These are phyloP conservation scores for Penicillium frequentans DNA, from an alignment of 2,329 filamentous ascomycete species.

Conservation along the genomic window DNA sequence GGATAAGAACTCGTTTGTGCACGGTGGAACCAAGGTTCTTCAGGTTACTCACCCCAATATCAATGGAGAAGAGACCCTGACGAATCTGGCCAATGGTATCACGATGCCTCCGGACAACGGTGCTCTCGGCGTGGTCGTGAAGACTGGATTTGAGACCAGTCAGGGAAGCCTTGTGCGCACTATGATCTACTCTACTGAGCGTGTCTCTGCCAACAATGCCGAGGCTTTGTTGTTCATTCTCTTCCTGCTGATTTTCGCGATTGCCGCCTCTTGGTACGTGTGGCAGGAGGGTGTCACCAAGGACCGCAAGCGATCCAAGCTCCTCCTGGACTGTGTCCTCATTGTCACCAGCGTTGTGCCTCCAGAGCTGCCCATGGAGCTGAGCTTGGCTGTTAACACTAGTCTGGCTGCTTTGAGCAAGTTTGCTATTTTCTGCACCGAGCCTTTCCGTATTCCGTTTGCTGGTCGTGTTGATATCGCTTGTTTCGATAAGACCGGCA, in stretches of 20 bases:
- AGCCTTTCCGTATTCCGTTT: constrained; percentile 96
- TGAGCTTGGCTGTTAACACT: constrained; percentile 96
- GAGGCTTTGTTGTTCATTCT: constrained; percentile 97
- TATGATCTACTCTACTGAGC: constrained; percentile 99
- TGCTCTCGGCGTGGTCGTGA: constrained; percentile 88
- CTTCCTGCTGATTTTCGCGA: constrained; percentile 91
- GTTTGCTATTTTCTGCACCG: constrained; percentile 96
- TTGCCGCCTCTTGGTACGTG: constrained; percentile 98
- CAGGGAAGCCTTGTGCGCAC: constrained; percentile 96
- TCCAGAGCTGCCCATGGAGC: constrained; percentile 97
- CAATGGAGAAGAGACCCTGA: constrained; percentile 63
- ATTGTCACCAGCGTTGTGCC: constrained; percentile 98
- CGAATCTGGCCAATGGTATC: constrained; percentile 72
- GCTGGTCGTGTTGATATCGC: constrained; percentile 93
- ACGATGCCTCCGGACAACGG: constrained; percentile 87
- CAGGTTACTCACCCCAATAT: constrained; percentile 87
- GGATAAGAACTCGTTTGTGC: constrained; percentile 96
- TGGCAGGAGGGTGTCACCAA: constrained; percentile 94
- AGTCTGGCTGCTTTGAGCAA: constrained; percentile 92
- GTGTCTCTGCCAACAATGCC: constrained; percentile 96
- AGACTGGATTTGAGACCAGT: constrained; percentile 98
- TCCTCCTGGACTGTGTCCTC: constrained; percentile 93
- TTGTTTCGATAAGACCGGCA: constrained; percentile 98
- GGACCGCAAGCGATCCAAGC: constrained; percentile 95
- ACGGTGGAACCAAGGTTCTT: constrained; percentile 95